phyloP scores from a whole-genome alignment of 768 basidiomycete species.

The Tylopilus cervinicoccineus region DNA sequence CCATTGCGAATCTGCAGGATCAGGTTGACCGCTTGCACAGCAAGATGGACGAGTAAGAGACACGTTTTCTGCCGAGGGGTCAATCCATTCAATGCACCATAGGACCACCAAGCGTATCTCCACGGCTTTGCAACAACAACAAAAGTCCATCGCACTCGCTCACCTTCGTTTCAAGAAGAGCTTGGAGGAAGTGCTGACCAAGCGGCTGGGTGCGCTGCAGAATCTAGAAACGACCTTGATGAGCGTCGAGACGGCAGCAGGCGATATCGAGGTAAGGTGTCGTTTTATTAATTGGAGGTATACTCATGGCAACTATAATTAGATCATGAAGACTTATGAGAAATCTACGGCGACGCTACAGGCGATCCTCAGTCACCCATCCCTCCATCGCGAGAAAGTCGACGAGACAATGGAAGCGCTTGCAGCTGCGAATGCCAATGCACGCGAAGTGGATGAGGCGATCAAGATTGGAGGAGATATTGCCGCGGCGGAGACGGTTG shows the following conservation, averaged over 20 bases:
- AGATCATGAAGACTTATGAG: slow-evolving; percentile 88
- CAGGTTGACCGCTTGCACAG: slow-evolving; percentile 68
- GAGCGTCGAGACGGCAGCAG: slow-evolving; percentile 84
- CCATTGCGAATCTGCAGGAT: slow-evolving; percentile 58
- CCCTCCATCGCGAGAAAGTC: slow-evolving; percentile 70
- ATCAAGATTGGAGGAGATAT: slow-evolving; percentile 65
- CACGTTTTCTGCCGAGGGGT: neutral
- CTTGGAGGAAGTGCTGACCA: slow-evolving; percentile 70
- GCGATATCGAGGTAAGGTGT: slow-evolving; percentile 71
- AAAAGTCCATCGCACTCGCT: slow-evolving; percentile 68
- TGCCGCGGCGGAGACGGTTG: slow-evolving; percentile 43
- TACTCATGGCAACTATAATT: slow-evolving; percentile 26
- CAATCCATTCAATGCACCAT: neutral
- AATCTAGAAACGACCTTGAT: slow-evolving; percentile 75
- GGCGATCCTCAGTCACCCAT: slow-evolving; percentile 74
- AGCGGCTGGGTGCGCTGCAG: slow-evolving; percentile 69
- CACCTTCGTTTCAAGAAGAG: slow-evolving; percentile 80
- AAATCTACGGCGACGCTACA: slow-evolving; percentile 76
- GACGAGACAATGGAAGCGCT: slow-evolving; percentile 87
- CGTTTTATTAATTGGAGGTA: neutral
- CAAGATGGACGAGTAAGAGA: slow-evolving; percentile 68
- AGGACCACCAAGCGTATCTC: slow-evolving; percentile 70
- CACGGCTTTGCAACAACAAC: slow-evolving; percentile 60
- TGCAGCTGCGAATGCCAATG: slow-evolving; percentile 77
- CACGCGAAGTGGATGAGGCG: slow-evolving; percentile 76